These are phyloP conservation scores for Venturia aucupariae DNA, from an alignment of 2,329 filamentous ascomycete species.

Conservation along the genomic window DNA sequence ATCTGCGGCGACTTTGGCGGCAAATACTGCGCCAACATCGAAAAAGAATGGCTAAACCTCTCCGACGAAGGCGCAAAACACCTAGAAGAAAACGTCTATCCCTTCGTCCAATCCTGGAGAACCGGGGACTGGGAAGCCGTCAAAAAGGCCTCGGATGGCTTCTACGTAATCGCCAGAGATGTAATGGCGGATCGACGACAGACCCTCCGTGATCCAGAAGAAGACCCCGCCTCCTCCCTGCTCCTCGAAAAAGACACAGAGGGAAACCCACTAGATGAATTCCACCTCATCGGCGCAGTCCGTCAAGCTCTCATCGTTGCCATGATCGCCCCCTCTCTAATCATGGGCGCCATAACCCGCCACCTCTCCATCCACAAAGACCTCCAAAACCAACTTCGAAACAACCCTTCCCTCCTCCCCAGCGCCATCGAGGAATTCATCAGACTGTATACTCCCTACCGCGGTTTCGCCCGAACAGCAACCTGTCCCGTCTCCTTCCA, in stretches of 20 bases:
- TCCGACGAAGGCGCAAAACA: constrained; percentile 11
- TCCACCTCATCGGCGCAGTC: constrained; percentile 7
- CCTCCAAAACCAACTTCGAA: constrained; percentile 15
- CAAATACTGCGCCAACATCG: constrained; percentile 15
- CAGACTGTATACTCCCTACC: constrained; percentile 17
- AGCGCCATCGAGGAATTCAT: constrained; percentile 17
- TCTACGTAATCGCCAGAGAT: constrained; percentile 17
- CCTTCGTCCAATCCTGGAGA: constrained; percentile 17
- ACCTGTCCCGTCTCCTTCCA: constrained; percentile 7
- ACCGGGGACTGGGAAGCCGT: constrained; percentile 16
- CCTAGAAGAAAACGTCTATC: constrained; percentile 15
- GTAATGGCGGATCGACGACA: constrained; percentile 15
- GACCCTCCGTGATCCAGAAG: constrained; percentile 15
- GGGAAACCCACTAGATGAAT: constrained; percentile 14
- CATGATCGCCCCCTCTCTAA: constrained; percentile 17
- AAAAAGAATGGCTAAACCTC: constrained; percentile 17
- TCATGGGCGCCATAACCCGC: constrained; percentile 15
- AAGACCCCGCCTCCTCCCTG: constrained; percentile 16
- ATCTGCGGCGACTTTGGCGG: constrained; percentile 16
- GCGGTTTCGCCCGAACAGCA: constrained; percentile 17
- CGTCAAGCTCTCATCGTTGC: constrained; percentile 17
- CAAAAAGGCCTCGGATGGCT: constrained; percentile 12
- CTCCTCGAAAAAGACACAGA: constrained; percentile 13
- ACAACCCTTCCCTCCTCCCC: constrained; percentile 8
- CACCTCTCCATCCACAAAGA: constrained; percentile 16